Percentiles rank a stretch among this genome's conserved stretches.
Conservation (phyloP, 2,329 filamentous ascomycete genomes). For the Cladosporium sp. region DNA sequence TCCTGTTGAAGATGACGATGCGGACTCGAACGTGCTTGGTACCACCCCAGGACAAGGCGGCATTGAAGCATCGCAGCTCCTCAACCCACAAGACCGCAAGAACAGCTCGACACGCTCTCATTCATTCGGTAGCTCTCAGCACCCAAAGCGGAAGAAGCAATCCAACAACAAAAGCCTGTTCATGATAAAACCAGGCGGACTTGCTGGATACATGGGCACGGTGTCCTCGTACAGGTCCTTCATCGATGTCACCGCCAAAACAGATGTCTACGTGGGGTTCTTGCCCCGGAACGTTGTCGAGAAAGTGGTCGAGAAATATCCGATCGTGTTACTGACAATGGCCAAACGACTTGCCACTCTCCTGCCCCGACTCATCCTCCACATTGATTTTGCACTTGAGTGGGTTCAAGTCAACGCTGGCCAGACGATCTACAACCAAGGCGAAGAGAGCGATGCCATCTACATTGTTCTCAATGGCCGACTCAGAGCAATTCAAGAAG, state of each 20-base stretch:
- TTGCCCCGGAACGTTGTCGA: constrained; percentile 81
- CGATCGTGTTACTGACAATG: constrained; percentile 89
- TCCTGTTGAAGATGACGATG: constrained; percentile 63
- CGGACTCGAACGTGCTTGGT: constrained; percentile 41
- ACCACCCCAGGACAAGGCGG: constrained; percentile 34
- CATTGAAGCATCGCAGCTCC: constrained; percentile 32
- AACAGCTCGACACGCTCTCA: constrained; percentile 7
- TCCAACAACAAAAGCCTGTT: constrained; percentile 69
- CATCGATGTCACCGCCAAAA: constrained; percentile 94
- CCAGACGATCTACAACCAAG: constrained; percentile 89
- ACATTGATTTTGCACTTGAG: constrained; percentile 97
- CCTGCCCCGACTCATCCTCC: constrained; percentile 81
- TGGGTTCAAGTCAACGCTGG: constrained; percentile 97
- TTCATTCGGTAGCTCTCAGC: constrained; percentile 3
- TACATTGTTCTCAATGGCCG: constrained; percentile 97
- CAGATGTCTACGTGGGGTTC: constrained; percentile 97
- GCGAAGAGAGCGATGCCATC: constrained; percentile 95
- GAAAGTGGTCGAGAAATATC: constrained; percentile 87
- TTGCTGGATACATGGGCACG: constrained; percentile 91
- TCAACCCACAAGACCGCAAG: constrained; percentile 6
- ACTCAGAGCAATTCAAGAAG: constrained; percentile 77
- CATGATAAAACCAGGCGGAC: constrained; percentile 86
- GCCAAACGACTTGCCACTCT: constrained; percentile 90
- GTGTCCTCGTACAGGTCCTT: constrained; percentile 95
- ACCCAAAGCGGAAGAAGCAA: constrained; percentile 41